Evolutionary conservation across 768 basidiomycete genomes (phyloP).

Genomic region (Cystofilobasidium macerans): DNA sequence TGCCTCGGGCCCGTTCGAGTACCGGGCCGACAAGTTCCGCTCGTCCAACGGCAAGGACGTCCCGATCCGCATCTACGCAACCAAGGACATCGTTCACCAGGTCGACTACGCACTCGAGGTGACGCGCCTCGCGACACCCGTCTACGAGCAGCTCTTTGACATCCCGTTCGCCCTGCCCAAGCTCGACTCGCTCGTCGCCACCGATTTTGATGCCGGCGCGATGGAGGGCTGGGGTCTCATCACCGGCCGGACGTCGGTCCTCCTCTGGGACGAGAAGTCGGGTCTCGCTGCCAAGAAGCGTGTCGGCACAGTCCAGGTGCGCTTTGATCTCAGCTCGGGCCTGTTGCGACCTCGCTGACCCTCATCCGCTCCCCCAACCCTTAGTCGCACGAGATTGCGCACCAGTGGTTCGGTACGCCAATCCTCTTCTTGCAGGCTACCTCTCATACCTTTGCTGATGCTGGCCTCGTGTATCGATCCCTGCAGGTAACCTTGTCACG

Average conservation of each 20-base stretch:
- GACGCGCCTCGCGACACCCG: constrained; percentile 56
- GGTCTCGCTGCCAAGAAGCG: constrained; percentile 64
- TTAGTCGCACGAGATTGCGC: constrained; percentile 73
- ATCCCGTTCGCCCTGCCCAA: constrained; percentile 88
- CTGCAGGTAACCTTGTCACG: constrained; percentile 69
- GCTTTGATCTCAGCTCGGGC: too few relatives aligned
- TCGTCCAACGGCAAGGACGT: constrained; percentile 70
- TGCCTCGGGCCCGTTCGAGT: constrained; percentile 58
- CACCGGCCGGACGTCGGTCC: constrained; percentile 71
- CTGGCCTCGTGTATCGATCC: constrained; percentile 36
- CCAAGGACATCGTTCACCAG: constrained; percentile 64
- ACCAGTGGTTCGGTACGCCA: constrained; percentile 26
- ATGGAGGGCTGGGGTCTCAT: constrained; percentile 55
- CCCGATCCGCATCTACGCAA: constrained; percentile 75
- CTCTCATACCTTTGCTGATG: background rate
- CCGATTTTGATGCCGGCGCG: constrained; percentile 72
- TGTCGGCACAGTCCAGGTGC: constrained; percentile 65
- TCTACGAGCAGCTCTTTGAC: constrained; percentile 88
- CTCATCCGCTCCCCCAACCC: too few relatives aligned
- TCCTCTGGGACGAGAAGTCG: constrained; percentile 65
- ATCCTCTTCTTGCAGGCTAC: too few relatives aligned
- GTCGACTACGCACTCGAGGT: constrained; percentile 78
- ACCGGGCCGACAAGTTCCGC: constrained; percentile 61
- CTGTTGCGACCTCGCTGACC: too few relatives aligned
- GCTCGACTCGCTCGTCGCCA: constrained; percentile 78